Evolutionary conservation across 768 basidiomycete genomes (phyloP).

Genomic region (Strobilomyces echinocephalus): DNA sequence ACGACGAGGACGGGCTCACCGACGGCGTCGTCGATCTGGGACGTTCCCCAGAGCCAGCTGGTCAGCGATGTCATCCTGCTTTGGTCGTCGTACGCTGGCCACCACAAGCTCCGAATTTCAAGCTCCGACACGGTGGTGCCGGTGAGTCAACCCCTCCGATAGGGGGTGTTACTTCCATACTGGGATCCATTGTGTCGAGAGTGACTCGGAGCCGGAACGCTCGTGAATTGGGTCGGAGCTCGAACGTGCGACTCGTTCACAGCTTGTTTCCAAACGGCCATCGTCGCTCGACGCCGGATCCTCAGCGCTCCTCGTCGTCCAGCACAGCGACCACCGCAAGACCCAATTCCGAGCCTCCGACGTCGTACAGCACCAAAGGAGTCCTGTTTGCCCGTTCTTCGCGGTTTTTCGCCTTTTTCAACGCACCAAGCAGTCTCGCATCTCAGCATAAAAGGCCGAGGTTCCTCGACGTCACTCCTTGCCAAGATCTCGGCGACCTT

Average conservation of each 20-base stretch:
- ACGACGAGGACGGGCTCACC: conserved; percentile 44
- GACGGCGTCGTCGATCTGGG: conserved; percentile 77
- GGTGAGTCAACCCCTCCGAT: neutral
- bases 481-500: conserved; percentile 6
- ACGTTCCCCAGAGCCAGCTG: conserved; percentile 75
- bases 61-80: conserved; percentile 53
- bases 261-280: conserved; percentile 34
- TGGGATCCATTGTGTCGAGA: neutral
- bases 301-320: conserved; percentile 14
- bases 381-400: conserved; percentile 9
- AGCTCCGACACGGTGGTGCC: conserved; percentile 20
- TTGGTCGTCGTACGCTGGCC: conserved; percentile 16
- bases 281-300: conserved; percentile 22
- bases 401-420: conserved; percentile 14
- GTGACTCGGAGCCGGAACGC: conserved; percentile 21
- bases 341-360: neutral
- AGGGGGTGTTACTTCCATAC: neutral
- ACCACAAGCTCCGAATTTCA: conserved; percentile 10
- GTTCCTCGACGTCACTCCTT: conserved; percentile 1
- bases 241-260: conserved; percentile 28
- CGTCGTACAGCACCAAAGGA: neutral
- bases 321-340: conserved; percentile 4
- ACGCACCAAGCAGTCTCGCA: neutral
- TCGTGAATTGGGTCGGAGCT: conserved; percentile 32
- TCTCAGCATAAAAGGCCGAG: conserved; percentile 21